Evolutionary conservation across 129 eudicot species (phyloP).

Genomic region (Gnaphalium uliginosum): DNA sequence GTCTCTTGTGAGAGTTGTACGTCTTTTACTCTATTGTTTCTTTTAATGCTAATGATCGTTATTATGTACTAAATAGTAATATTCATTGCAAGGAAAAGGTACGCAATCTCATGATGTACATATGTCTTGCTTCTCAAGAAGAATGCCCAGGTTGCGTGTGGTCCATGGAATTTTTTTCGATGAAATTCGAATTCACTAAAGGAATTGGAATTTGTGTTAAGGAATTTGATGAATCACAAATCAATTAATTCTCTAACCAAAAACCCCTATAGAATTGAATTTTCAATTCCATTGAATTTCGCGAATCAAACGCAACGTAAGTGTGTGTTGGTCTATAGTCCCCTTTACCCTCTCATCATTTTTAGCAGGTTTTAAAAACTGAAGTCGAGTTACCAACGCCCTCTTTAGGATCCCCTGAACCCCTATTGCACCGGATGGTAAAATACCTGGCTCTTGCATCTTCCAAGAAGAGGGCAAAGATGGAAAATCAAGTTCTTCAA

Average conservation of each 20-base stretch:
- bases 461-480: conserved; percentile 64
- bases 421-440: conserved; percentile 80
- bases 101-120: conserved; percentile 21
- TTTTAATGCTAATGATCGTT: conserved; percentile 65
- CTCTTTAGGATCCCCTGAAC: conserved; percentile 69
- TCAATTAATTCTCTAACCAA: no score
- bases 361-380: conserved; percentile 66
- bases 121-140: not conserved
- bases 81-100: conserved; percentile 83
- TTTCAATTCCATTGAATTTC: no score
- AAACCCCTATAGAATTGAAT: no score
- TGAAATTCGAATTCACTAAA: no score
- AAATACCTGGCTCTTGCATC: conserved; percentile 87
- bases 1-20: not conserved
- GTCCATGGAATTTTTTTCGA: no score
- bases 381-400: conserved; percentile 65
- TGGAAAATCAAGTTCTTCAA: conserved; percentile 48
- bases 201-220: no score
- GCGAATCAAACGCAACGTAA: no score
- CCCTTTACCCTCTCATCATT: not conserved
- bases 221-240: no score
- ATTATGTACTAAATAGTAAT: conserved; percentile 79
- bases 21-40: not conserved
- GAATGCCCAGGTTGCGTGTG: no score
- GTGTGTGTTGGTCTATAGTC: not conserved